phyloP scores from a whole-genome alignment of 1,284 basidiomycete genomes.

The Ganoderma sp. region DNA sequence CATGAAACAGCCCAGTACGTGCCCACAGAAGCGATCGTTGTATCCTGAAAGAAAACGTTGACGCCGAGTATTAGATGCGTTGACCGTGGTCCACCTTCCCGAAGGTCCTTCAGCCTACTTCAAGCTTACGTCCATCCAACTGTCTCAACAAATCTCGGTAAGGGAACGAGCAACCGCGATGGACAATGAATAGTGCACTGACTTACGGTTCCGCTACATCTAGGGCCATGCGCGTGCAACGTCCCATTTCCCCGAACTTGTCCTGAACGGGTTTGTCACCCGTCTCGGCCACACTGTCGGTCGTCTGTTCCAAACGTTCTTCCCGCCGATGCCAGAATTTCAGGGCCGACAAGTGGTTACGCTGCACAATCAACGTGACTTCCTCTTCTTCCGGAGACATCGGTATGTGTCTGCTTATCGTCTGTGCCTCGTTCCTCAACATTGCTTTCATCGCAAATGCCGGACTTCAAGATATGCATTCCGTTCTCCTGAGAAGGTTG shows the following conservation, averaged over 20 bases:
- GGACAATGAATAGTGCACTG: not conserved
- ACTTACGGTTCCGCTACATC: constrained; percentile 5
- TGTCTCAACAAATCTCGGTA: constrained; percentile 88
- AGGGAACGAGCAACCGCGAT: not conserved
- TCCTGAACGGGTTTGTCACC: constrained; percentile 95
- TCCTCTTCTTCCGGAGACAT: constrained; percentile 96
- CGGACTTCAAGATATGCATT: constrained; percentile 83
- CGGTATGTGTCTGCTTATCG: constrained; percentile 55
- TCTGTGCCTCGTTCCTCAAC: not conserved
- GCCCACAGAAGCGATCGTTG: not conserved
- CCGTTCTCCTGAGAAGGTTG: constrained; percentile 88
- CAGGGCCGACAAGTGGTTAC: constrained; percentile 98
- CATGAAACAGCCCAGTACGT: constrained; percentile 88
- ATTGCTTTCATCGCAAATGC: not conserved
- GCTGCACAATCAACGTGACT: constrained; percentile 97
- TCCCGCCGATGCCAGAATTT: constrained; percentile 95
- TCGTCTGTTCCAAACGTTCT: constrained; percentile 92
- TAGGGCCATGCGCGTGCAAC: constrained; percentile 94
- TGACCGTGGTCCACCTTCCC: constrained; percentile 92
- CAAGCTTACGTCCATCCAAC: constrained; percentile 88
- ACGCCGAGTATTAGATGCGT: constrained; percentile 66
- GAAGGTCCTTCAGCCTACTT: constrained; percentile 96
- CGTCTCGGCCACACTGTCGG: constrained; percentile 93
- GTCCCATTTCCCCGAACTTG: constrained; percentile 93
- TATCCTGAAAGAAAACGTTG: constrained; percentile 2